Evolutionary conservation across 352 stramenopile genomes (phyloP).

Genomic region (Aphanomyces euteiches): DNA sequence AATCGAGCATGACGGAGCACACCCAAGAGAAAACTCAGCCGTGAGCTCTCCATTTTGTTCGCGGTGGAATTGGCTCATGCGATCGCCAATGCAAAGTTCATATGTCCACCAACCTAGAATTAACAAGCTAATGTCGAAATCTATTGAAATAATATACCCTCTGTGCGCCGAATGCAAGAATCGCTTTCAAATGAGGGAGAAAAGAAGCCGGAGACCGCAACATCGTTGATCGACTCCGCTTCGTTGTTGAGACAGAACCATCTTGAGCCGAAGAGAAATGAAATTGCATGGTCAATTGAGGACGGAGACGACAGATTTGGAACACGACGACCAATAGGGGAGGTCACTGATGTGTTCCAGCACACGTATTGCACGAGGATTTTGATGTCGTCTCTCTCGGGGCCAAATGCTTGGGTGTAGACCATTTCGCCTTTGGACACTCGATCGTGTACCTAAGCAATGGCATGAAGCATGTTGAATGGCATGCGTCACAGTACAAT

Average conservation of each 20-base stretch:
- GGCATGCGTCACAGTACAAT: background rate
- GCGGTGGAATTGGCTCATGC: constrained; percentile 71
- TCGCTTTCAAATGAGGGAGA: constrained; percentile 44
- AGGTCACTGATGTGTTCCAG: constrained; percentile 44
- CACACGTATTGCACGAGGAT: constrained; percentile 67
- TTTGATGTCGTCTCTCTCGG: background rate
- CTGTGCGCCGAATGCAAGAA: constrained; percentile 71
- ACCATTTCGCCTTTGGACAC: constrained; percentile 46
- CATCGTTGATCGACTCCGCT: constrained; percentile 43
- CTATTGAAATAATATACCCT: constrained; percentile 33
- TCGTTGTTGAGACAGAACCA: constrained; percentile 65
- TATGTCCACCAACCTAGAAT: constrained; percentile 69
- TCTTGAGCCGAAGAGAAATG: constrained; percentile 59
- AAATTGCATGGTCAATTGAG: constrained; percentile 29
- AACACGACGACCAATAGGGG: constrained; percentile 47
- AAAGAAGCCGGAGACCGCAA: constrained; percentile 53
- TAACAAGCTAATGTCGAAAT: background rate
- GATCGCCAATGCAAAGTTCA: constrained; percentile 72
- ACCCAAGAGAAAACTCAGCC: constrained; percentile 63
- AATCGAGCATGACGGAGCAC: background rate
- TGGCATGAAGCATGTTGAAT: background rate
- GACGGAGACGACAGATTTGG: constrained; percentile 14
- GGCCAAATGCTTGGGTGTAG: constrained; percentile 60
- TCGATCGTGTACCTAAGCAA: constrained; percentile 42
- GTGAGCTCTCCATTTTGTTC: constrained; percentile 60